phyloP scores from a whole-genome alignment of 2,329 filamentous ascomycete species.

The Neonectria sp. region DNA sequence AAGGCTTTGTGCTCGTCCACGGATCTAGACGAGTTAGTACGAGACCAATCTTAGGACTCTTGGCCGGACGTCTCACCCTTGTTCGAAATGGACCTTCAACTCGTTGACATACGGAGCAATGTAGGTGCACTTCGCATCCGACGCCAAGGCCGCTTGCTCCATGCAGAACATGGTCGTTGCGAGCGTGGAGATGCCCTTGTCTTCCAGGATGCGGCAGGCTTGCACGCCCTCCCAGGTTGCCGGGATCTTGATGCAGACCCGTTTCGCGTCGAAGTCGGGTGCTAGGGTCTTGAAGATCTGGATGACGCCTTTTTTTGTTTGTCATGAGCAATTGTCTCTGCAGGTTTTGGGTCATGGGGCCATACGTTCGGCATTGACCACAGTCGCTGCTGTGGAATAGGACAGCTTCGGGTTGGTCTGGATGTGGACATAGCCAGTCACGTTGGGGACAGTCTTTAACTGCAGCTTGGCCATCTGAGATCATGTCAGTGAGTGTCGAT shows the following conservation, averaged over 20 bases:
- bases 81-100: conserved; percentile 73
- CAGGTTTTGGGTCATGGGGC: neutral
- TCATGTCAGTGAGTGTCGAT: neutral
- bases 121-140: conserved; percentile 71
- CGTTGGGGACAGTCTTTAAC: conserved; percentile 63
- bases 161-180: conserved; percentile 76
- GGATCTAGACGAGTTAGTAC: conserved; percentile 54
- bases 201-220: conserved; percentile 69
- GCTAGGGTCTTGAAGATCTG: conserved; percentile 42
- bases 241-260: conserved; percentile 75
- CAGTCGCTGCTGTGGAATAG: conserved; percentile 64
- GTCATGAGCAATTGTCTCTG: neutral
- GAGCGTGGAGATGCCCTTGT: conserved; percentile 69
- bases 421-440: conserved; percentile 69
- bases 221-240: conserved; percentile 75
- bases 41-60: neutral
- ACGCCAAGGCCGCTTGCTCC: conserved; percentile 72
- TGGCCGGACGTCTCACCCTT: conserved; percentile 53
- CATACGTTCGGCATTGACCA: conserved; percentile 67
- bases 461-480: conserved; percentile 69
- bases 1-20: conserved; percentile 65
- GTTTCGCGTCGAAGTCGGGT: conserved; percentile 56
- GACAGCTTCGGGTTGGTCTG: conserved; percentile 72
- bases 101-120: conserved; percentile 78
- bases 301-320: conserved; percentile 60